phyloP scores from a whole-genome alignment of 2,329 filamentous ascomycete genomes.

The Ophiosphaerella herpotricha region DNA sequence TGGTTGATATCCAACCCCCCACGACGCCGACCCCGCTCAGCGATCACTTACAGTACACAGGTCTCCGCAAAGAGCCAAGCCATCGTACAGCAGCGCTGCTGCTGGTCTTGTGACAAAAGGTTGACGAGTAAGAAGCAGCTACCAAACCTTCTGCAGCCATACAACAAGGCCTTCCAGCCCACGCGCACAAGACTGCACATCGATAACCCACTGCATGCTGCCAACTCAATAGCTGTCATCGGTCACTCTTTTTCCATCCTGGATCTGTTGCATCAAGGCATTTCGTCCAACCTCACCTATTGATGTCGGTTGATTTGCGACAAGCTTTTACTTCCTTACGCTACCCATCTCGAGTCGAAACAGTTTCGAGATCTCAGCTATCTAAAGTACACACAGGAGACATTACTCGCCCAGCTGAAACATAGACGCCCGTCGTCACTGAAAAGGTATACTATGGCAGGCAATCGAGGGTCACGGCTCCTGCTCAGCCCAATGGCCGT shows the following conservation, averaged over 20 bases:
- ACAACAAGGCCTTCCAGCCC: constrained; percentile 24
- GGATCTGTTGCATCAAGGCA: constrained; percentile 30
- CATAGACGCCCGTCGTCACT: constrained; percentile 24
- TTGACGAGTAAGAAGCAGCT: constrained; percentile 33
- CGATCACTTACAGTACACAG: constrained; percentile 26
- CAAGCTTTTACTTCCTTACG: constrained; percentile 58
- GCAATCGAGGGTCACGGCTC: constrained; percentile 39
- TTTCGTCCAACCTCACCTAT: constrained; percentile 40
- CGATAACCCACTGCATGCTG: constrained; percentile 24
- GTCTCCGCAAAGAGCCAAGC: constrained; percentile 32
- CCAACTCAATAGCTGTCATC: constrained; percentile 25
- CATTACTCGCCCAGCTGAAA: constrained; percentile 53
- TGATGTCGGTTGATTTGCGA: constrained; percentile 65
- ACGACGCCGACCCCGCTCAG: constrained; percentile 29
- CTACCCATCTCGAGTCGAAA: constrained; percentile 60
- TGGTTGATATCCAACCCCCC: constrained; percentile 27
- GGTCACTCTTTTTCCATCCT: constrained; percentile 11
- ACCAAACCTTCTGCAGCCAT: constrained; percentile 24
- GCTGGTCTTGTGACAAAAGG: constrained; percentile 40
- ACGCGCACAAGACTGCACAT: constrained; percentile 24
- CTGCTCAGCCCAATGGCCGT: constrained; percentile 31
- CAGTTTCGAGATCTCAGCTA: constrained; percentile 61
- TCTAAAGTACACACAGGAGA: constrained; percentile 62
- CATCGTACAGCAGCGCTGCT: constrained; percentile 37
- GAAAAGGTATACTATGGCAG: constrained; percentile 48